Base-by-base conservation (phyloP, 305 asterid genomes). In the Fraxinus sp. region DNA sequence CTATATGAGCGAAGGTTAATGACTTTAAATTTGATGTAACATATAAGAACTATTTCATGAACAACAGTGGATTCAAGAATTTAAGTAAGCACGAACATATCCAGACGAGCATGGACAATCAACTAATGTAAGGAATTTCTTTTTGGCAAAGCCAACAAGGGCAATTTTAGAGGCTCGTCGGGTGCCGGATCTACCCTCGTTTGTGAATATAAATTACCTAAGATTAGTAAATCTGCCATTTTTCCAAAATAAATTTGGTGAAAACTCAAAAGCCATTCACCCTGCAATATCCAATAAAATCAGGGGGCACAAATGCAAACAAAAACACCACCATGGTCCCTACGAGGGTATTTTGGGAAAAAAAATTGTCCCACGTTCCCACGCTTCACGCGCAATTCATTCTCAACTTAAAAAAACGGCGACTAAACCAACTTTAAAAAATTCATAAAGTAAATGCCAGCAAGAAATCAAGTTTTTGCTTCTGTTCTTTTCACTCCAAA, bases 291-390 rank as follows among this genome's bases (percentile, higher is more conserved):
- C 24, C 11, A 6, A 16, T 30, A 71, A 71, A 71, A 13, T 28
- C 22, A 28, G 75, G 75, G 75, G 39, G 10, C 24, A 70, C 26
- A 71, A 37, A 8, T 71, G 76, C 75, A 70, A 70, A 70, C 22
- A 70, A 70, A 70, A 70, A 28, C 11, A 11, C 0, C 18, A 39
- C 44, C 44, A 68, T 68, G 4, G 39, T 28, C 39, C 22, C 18
- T 26, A 4, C 37, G 44, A 33, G 76, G 76, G 76, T 13, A 71
- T 32, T 71, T 33, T 0, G 3, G 76, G 39, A 71, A 71, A 71
- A 30, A 5, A 33, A 30, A 30, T 44, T n/a, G 39, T 28, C n/a
- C 83, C 90, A 75, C 70, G 80, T 81, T 62, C 49, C 78, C 79
- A 32, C 46, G 7, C 76, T 71, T 71, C 46, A 71, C 46, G 76